These are phyloP conservation scores for Lasiosphaeriaceae sp. DNA, from an alignment of 495 filamentous ascomycete genomes.

Conservation along the genomic window DNA sequence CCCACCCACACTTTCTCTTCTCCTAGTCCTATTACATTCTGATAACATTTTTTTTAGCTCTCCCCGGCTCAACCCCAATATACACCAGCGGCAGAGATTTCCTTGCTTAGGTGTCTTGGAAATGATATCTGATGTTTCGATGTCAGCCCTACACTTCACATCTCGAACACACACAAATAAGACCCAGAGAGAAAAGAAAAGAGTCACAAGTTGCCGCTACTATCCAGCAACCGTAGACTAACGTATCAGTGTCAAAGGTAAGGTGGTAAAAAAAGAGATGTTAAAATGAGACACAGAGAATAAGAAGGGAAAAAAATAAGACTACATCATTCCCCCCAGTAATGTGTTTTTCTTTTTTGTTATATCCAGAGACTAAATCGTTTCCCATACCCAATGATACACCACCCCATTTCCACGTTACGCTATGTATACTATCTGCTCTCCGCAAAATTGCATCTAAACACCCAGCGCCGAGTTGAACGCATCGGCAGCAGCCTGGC, in stretches of 20 bases:
- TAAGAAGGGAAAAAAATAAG: neutral
- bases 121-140: no score
- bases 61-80: no score
- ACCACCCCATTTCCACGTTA: neutral
- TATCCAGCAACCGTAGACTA: neutral
- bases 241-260: neutral
- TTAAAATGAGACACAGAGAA: neutral
- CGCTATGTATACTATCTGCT: neutral
- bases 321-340: neutral
- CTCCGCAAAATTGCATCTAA: slow-evolving; percentile 1
- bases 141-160: no score
- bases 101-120: no score
- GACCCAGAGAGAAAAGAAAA: no score
- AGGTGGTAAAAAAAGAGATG: neutral
- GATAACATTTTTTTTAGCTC: no score
- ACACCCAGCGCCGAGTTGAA: slow-evolving; percentile 50
- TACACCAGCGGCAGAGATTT: no score
- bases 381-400: no score
- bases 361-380: neutral
- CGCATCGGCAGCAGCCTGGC: slow-evolving; percentile 56
- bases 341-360: neutral
- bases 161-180: no score
- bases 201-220: no score
- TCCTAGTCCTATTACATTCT: no score
- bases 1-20: no score